Evolutionary conservation across 2,329 filamentous ascomycete genomes (phyloP), one percentile per base, ranked within the genome.

Genomic region (Xylariaceae sp.): DNA sequence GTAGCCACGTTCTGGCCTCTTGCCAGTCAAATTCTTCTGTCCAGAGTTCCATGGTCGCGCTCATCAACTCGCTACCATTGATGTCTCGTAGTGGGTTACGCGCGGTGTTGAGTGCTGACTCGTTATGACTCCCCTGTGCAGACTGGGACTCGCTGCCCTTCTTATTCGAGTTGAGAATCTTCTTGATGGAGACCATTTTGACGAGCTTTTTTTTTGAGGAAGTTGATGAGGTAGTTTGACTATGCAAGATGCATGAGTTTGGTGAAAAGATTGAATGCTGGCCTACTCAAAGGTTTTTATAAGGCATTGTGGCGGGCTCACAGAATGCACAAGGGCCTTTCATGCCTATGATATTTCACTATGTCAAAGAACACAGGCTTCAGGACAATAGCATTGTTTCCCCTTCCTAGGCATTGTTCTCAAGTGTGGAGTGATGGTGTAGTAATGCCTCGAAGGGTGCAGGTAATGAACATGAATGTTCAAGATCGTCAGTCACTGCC

Each of bases 181-280:
- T 56, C 51, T 58, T 65, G 13, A 65, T 62, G n/a, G 48, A 51
- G n/a, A 65, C 61, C 67, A 69, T 67, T 39, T 37, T 15, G 15
- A n/a, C 2, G 4, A 30, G 34, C 15, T 50, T 4, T 51, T 42
- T 17, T 51, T 42, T 17, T 34, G 5, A 35, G 15, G 18, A 8
- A 18, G 6, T 37, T 39, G 13, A 10, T 18, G 1, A 11, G 18
- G 15, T 13, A 17, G 2, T 8, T 13, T 13, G n/a, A 18, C 11
- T 39, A 18, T 37, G n/a, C 6, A 2, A 37, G 17, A n/a, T 4
- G 23, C 15, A 34, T 15, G 3, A 9, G 7, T 30, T 30, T 30
- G 23, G 39, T 39, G n/a, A 9, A 17, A 1, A 0, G 9, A 30
- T 30, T 30, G 30, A 54, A 51, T 34, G 30, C 11, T 13, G 18